Conservation (phyloP, 352 stramenopile genomes). For the Phytophthora europaea region DNA sequence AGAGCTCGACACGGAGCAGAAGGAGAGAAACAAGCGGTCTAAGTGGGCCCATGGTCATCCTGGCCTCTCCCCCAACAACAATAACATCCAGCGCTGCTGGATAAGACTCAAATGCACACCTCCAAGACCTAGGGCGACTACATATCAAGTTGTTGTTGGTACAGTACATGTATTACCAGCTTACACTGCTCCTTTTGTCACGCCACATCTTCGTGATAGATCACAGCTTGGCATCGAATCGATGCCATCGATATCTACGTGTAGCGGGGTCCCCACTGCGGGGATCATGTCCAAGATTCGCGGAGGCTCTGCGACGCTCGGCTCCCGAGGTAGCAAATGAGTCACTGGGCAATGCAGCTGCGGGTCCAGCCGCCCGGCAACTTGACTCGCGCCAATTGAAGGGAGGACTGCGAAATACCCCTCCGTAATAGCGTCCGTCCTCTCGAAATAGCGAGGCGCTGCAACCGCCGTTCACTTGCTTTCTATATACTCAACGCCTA, state of each 20-base stretch:
- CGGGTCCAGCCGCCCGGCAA: neutral
- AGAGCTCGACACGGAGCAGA: neutral
- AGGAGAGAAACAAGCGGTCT: too few species aligned
- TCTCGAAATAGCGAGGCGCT: neutral
- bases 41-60: too few species aligned
- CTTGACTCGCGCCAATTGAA: slow-evolving; percentile 4
- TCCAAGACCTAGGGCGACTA: too few species aligned
- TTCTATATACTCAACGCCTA: neutral
- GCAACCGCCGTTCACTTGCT: slow-evolving; percentile 6
- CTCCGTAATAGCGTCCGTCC: neutral
- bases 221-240: neutral
- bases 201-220: neutral
- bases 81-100: too few species aligned
- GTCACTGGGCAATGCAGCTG: neutral
- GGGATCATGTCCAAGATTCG: neutral
- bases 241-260: neutral
- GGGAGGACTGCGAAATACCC: slow-evolving; percentile 21
- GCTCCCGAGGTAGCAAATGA: neutral
- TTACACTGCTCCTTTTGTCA: too few species aligned
- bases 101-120: too few species aligned
- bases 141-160: too few species aligned
- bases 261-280: too few species aligned
- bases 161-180: too few species aligned
- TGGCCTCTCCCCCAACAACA: too few species aligned
- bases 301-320: neutral